Evolutionary conservation across 163 green algal genomes (phyloP), one percentile per base, ranked within the genome.

Genomic region (Trebouxia gelatinosa): DNA sequence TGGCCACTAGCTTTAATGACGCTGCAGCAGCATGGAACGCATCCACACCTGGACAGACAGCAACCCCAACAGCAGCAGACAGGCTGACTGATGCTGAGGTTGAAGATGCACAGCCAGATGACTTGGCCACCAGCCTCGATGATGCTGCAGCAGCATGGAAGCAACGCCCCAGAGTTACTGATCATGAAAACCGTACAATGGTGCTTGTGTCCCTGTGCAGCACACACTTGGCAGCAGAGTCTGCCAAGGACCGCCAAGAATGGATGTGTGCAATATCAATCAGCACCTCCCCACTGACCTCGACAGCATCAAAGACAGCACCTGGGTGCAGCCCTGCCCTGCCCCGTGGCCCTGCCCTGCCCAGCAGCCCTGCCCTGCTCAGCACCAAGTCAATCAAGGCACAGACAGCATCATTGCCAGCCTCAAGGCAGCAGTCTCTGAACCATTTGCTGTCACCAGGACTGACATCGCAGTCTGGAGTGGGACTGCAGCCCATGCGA

Each of bases 221-320:
- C 40, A 62, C 43, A 6, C 74, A 71, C 4, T 38, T 79, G 11
- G 74, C 74, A 58, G 74, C 74, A 29, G 28, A 72, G 32, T 64
- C 54, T 37, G 54, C 64, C 7, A 32, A 38, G 37, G 74, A 62
- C 21, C 38, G 74, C 11, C 39, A 40, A 0, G 32, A 79, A n/a
- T 79, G 74, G 74, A 46, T 79, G 74, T n/a, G 46, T 23, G 58
- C 37, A 0, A 32, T 74, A 2, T 32, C 32, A n/a, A 16, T 16
- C 19, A 34, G 32, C 65, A 74, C 50, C 6, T n/a, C n/a, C n/a
- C n/a, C n/a, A n/a, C n/a, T n/a, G n/a, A n/a, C n/a, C n/a, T n/a
- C n/a, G n/a, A n/a, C n/a, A n/a, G n/a, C n/a, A n/a, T n/a, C n/a
- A n/a, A n/a, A n/a, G n/a, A n/a, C n/a, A n/a, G n/a, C n/a, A n/a